Percentiles rank a stretch among this genome's conserved stretches.
Evolutionary conservation across 2,329 filamentous ascomycete genomes (phyloP).

Genomic region (Trichoderma koningii): DNA sequence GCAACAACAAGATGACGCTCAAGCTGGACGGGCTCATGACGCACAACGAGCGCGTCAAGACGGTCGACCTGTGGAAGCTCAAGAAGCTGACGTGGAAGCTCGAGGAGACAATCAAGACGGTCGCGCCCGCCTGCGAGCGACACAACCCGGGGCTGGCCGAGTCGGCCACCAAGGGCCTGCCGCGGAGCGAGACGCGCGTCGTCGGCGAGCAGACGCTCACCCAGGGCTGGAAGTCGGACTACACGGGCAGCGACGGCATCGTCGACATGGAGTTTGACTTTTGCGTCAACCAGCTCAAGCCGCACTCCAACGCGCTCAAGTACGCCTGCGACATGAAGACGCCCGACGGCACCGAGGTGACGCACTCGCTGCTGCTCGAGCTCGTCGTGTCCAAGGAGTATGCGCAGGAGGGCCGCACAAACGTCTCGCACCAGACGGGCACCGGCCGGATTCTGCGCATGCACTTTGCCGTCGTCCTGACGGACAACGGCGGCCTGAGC

Average conservation of each 20-base stretch:
- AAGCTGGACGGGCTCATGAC: constrained; percentile 83
- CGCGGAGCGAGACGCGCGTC: constrained; percentile 73
- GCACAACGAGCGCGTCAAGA: constrained; percentile 67
- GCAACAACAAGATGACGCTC: constrained; percentile 76
- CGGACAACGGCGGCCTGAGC: constrained; percentile 80
- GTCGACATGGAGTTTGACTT: constrained; percentile 71
- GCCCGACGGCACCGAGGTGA: constrained; percentile 72
- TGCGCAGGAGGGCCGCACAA: constrained; percentile 67
- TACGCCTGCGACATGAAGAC: constrained; percentile 78
- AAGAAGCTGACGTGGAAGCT: constrained; percentile 92
- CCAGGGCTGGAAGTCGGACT: constrained; percentile 83
- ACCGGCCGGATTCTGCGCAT: constrained; percentile 89
- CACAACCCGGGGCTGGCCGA: constrained; percentile 59
- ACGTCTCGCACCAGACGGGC: constrained; percentile 79
- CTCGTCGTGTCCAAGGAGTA: constrained; percentile 94
- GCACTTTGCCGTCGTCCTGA: constrained; percentile 82
- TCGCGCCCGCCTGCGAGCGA: constrained; percentile 77
- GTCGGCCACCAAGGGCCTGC: constrained; percentile 61
- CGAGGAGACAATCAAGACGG: constrained; percentile 79
- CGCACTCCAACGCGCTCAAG: constrained; percentile 53
- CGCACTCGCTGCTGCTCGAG: constrained; percentile 85
- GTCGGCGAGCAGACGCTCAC: constrained; percentile 82
- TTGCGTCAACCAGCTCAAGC: constrained; percentile 44
- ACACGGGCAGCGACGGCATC: constrained; percentile 37
- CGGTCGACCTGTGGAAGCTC: constrained; percentile 79